These are phyloP conservation scores for Leucosporidium creatinivorum DNA, from an alignment of 768 basidiomycete species.

Conservation along the genomic window DNA sequence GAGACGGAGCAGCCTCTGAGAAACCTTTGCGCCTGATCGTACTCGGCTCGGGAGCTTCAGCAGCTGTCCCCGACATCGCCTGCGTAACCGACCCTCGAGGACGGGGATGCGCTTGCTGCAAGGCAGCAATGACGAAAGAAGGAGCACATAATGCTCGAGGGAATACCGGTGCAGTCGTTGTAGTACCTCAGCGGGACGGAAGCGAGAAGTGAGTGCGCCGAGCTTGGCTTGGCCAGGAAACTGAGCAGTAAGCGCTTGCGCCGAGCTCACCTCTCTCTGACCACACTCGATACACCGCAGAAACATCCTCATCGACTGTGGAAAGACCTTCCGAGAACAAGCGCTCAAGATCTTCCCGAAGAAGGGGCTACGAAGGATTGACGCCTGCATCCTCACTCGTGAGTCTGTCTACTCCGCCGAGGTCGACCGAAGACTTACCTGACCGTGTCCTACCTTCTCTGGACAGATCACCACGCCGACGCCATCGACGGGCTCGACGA, in stretches of 20 bases:
- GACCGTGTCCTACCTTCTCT: constrained; percentile 27
- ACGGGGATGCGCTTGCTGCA: constrained; percentile 56
- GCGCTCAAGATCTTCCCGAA: constrained; percentile 56
- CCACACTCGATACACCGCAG: background rate
- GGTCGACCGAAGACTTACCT: background rate
- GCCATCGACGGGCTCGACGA: constrained; percentile 90
- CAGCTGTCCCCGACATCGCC: constrained; percentile 47
- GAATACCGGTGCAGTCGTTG: constrained; percentile 73
- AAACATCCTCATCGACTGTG: constrained; percentile 29
- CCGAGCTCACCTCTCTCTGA: too few relatives aligned
- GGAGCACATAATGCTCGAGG: constrained; percentile 64
- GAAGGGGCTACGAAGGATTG: constrained; percentile 62
- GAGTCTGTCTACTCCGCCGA: constrained; percentile 58
- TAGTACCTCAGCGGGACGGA: constrained; percentile 45
- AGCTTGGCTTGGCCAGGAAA: constrained; percentile 22
- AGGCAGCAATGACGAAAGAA: constrained; percentile 58
- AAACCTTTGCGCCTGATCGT: constrained; percentile 10
- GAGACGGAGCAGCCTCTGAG: background rate
- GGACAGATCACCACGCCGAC: constrained; percentile 15
- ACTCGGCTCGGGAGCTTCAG: constrained; percentile 9
- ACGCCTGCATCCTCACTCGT: constrained; percentile 75
- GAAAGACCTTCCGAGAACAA: constrained; percentile 37
- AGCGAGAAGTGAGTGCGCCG: constrained; percentile 14
- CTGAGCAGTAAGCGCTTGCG: too few relatives aligned
- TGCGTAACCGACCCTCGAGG: constrained; percentile 62